phyloP scores from a whole-genome alignment of 1,139 yeast genomes.

The Meyerozyma guilliermondii region DNA sequence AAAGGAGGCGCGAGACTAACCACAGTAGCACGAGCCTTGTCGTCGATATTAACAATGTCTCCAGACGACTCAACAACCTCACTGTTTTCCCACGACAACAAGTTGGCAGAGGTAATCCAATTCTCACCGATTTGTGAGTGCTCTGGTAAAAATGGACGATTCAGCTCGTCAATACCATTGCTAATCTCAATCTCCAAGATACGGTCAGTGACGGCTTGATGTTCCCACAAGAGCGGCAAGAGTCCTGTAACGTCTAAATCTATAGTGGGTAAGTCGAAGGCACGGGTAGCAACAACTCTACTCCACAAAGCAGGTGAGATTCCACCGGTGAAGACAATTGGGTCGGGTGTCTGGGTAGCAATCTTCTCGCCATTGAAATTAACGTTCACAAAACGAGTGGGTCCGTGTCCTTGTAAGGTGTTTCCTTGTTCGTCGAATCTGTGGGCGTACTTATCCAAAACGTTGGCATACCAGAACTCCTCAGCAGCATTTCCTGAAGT shows the following conservation, averaged over 20 bases:
- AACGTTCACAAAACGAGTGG: slow-evolving; percentile 51
- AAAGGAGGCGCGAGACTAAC: slow-evolving; percentile 28
- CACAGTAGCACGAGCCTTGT: slow-evolving; percentile 13
- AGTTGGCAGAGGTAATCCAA: slow-evolving; percentile 69
- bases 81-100: slow-evolving; percentile 55
- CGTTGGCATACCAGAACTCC: slow-evolving; percentile 79
- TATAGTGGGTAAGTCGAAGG: slow-evolving; percentile 66
- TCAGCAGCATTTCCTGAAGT: slow-evolving; percentile 76
- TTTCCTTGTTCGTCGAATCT: slow-evolving; percentile 18
- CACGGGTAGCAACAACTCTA: slow-evolving; percentile 67
- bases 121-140: slow-evolving; percentile 43
- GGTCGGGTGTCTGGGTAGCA: slow-evolving; percentile 50
- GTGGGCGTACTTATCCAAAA: slow-evolving; percentile 41
- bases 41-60: slow-evolving; percentile 21
- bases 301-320: slow-evolving; percentile 74
- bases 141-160: slow-evolving; percentile 10
- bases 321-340: slow-evolving; percentile 72
- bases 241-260: slow-evolving; percentile 64
- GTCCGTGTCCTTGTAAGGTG: slow-evolving; percentile 57
- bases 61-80: slow-evolving; percentile 37
- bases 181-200: slow-evolving; percentile 44
- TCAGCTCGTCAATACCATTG: slow-evolving; percentile 51
- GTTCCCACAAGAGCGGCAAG: slow-evolving; percentile 57
- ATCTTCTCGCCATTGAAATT: slow-evolving; percentile 46
- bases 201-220: slow-evolving; percentile 16